Conservation (phyloP, 2,329 filamentous ascomycete genomes). For the Tolypocladium ophioglossoides region DNA sequence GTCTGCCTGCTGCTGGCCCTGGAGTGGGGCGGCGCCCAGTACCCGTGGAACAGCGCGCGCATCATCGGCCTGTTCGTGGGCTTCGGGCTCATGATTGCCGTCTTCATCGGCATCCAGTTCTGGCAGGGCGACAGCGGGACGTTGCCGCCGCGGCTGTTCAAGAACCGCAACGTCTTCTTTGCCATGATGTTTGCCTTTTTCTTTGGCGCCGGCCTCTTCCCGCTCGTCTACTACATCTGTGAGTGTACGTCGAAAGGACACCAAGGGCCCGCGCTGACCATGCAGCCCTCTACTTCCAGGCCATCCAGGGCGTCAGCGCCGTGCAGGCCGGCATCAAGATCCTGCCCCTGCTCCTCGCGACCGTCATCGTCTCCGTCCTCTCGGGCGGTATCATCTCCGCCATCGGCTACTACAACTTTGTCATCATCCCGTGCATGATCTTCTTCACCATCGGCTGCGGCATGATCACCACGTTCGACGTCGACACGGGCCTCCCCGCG, state of each 20-base stretch:
- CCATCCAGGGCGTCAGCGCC: constrained; percentile 39
- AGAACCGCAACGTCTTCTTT: constrained; percentile 27
- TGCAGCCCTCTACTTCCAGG: constrained; percentile 41
- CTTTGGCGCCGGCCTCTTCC: constrained; percentile 41
- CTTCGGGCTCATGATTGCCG: constrained; percentile 29
- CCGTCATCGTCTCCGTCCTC: constrained; percentile 35
- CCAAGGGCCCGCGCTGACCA: constrained; percentile 1
- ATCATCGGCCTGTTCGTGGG: constrained; percentile 42
- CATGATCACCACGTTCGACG: constrained; percentile 41
- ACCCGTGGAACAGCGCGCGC: constrained; percentile 36
- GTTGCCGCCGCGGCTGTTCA: constrained; percentile 34
- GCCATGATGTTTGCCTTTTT: constrained; percentile 35
- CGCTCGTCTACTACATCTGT: constrained; percentile 43
- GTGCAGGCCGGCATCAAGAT: constrained; percentile 44
- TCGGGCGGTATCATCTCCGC: constrained; percentile 30
- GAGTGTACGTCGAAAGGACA: constrained; percentile 9
- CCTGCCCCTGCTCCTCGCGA: constrained; percentile 40
- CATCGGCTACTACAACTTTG: constrained; percentile 29
- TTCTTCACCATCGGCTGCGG: constrained; percentile 36
- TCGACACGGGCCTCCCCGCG: constrained; percentile 31
- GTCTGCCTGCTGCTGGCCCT: constrained; percentile 44
- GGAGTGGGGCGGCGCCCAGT: constrained; percentile 44
- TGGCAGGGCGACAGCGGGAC: constrained; percentile 32
- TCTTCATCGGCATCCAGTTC: constrained; percentile 38
- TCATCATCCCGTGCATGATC: constrained; percentile 31